Percentiles rank a stretch among this genome's conserved stretches.
phyloP scores from a whole-genome alignment of 495 filamentous ascomycete species.

The Tetracladium setigerum region DNA sequence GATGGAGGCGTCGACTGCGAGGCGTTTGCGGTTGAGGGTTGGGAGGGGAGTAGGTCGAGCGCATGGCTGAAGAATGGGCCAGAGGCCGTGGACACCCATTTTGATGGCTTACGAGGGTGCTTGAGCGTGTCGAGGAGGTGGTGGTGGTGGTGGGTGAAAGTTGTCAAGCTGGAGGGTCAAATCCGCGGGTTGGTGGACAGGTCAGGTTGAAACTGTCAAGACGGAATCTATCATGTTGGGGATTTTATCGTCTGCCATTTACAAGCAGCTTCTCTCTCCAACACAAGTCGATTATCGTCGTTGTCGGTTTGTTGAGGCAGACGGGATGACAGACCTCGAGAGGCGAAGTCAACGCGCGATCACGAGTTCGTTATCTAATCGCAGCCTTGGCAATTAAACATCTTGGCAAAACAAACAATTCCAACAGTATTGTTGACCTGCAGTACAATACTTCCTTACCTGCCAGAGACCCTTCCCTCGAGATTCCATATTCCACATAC shows the following conservation, averaged over 20 bases:
- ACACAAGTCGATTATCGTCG: neutral
- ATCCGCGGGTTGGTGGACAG: neutral
- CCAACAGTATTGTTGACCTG: neutral
- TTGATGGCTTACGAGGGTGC: neutral
- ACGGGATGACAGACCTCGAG: neutral
- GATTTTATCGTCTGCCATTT: slow-evolving; percentile 2
- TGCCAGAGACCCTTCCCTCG: neutral
- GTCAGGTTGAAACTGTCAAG: slow-evolving; percentile 3
- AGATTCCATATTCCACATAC: neutral
- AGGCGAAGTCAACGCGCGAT: slow-evolving; percentile 3
- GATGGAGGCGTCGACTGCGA: slow-evolving; percentile 95
- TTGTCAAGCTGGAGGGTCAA: too few relatives aligned
- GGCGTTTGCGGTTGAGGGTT: slow-evolving; percentile 87
- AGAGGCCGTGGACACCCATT: slow-evolving; percentile 98
- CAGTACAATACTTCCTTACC: neutral
- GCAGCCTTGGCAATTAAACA: neutral
- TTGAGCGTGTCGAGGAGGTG: too few relatives aligned
- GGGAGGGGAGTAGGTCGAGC: slow-evolving; percentile 88
- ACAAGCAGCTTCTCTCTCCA: neutral
- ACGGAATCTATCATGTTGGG: neutral
- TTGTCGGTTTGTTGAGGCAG: neutral
- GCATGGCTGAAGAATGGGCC: slow-evolving; percentile 88
- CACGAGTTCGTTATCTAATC: slow-evolving; percentile 8
- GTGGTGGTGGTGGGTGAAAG: too few relatives aligned
- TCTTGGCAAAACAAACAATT: too few relatives aligned